A percentile compares a stretch with the other conserved stretches of the same genome.
Conservation (phyloP, 208 protist species). For the Trypanosoma platydactyli region DNA sequence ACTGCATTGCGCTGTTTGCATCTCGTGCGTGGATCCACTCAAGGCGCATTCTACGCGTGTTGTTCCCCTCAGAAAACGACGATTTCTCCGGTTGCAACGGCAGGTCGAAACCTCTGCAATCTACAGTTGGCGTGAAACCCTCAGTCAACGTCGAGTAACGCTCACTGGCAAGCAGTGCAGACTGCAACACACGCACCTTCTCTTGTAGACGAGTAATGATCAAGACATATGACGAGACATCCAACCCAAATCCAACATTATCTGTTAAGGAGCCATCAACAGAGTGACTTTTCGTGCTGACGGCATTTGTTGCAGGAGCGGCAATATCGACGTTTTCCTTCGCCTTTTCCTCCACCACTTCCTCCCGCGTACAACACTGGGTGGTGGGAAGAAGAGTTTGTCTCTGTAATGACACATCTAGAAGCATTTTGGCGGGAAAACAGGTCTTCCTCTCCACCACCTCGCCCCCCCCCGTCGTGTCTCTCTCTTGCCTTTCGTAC, state of each 20-base stretch:
- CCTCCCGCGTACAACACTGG: too few relatives aligned
- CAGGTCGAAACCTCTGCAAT: background rate
- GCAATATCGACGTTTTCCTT: too few relatives aligned
- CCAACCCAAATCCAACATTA: background rate
- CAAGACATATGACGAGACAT: constrained; percentile 8
- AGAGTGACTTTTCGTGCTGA: too few relatives aligned
- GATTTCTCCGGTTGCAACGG: background rate
- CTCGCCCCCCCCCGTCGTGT: too few relatives aligned
- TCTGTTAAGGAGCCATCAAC: too few relatives aligned
- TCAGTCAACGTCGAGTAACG: background rate
- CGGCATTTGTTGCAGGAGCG: too few relatives aligned
- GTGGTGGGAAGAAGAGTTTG: too few relatives aligned
- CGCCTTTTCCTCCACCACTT: too few relatives aligned
- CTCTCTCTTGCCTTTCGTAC: too few relatives aligned
- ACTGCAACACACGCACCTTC: constrained; percentile 16
- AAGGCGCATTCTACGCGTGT: constrained; percentile 3
- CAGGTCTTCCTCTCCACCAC: too few relatives aligned
- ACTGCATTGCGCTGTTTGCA: constrained; percentile 5
- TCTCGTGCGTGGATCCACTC: constrained; percentile 8
- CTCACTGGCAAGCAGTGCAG: constrained; percentile 14
- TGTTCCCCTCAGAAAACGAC: background rate
- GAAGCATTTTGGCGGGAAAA: too few relatives aligned
- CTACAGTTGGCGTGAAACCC: background rate
- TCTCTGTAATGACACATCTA: too few relatives aligned
- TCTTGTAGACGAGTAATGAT: constrained; percentile 20